These are phyloP conservation scores for Pharus latifolius DNA, from an alignment of 176 grass and related monocot species.

Conservation along the genomic window DNA sequence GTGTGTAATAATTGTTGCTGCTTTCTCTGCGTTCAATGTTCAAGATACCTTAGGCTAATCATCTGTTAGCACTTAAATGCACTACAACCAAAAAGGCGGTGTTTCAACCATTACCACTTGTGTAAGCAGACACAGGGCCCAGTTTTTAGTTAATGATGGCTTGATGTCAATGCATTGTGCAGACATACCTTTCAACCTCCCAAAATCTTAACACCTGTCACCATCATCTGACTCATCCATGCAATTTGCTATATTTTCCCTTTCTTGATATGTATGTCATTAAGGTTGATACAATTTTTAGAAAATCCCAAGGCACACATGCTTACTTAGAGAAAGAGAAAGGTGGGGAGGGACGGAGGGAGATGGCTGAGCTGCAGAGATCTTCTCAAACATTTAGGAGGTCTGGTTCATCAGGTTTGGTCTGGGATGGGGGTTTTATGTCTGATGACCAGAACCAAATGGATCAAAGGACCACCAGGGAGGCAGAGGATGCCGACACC, in stretches of 20 bases:
- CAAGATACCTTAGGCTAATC: not conserved
- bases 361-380: constrained; percentile 55
- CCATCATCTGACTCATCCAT: constrained; percentile 19
- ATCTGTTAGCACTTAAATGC: constrained; percentile 5
- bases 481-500: not conserved
- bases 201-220: not conserved
- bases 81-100: not conserved
- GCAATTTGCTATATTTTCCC: not conserved
- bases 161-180: not conserved
- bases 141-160: not conserved
- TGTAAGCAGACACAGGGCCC: not conserved
- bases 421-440: constrained; percentile 37
- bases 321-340: not conserved
- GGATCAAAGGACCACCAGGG: constrained; percentile 1
- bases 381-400: constrained; percentile 48
- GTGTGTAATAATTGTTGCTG: not conserved
- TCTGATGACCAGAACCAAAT: constrained; percentile 8
- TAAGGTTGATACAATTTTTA: not conserved
- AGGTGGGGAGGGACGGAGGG: not conserved
- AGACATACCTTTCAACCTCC: not conserved
- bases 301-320: not conserved
- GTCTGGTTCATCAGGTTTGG: constrained; percentile 53
- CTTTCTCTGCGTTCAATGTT: not conserved
- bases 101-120: not conserved
- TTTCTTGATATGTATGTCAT: constrained; percentile 1